Evolutionary conservation across 768 basidiomycete genomes (phyloP).

Genomic region (Lanmaoa pseudosensibilis): DNA sequence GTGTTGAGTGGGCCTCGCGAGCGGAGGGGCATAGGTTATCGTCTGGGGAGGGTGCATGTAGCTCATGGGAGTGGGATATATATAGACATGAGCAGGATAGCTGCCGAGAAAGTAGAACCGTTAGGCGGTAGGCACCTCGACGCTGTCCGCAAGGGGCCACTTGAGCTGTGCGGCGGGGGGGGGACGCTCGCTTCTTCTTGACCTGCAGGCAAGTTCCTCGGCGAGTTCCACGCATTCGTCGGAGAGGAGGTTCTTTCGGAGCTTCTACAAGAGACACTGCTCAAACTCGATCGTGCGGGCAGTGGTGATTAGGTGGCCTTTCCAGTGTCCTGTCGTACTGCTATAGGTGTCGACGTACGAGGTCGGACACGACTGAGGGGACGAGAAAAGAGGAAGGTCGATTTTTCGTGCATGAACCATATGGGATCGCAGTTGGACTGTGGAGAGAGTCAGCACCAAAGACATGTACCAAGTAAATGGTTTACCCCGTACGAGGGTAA

Average conservation of each 20-base stretch:
- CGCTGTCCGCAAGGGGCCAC: constrained; percentile 23
- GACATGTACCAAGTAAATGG: background rate
- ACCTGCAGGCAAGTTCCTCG: constrained; percentile 56
- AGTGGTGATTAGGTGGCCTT: constrained; percentile 56
- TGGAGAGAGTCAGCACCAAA: constrained; percentile 4
- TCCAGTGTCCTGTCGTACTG: constrained; percentile 56
- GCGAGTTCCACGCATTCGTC: too few species aligned
- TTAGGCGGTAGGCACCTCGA: constrained; percentile 30
- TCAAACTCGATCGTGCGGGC: too few species aligned
- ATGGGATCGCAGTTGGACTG: constrained; percentile 56
- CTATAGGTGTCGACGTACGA: constrained; percentile 68
- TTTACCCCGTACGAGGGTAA: constrained; percentile 66
- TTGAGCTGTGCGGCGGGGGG: constrained; percentile 22
- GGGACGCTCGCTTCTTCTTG: constrained; percentile 18
- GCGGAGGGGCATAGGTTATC: constrained; percentile 26
- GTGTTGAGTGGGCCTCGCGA: constrained; percentile 18
- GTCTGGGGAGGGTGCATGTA: constrained; percentile 30
- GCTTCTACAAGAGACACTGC: constrained; percentile 62
- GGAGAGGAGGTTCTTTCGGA: constrained; percentile 55
- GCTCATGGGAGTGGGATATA: constrained; percentile 24
- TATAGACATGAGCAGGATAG: constrained; percentile 31
- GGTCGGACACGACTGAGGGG: constrained; percentile 50
- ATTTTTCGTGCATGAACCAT: constrained; percentile 54
- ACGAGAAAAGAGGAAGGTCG: constrained; percentile 66
- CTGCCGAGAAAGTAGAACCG: constrained; percentile 29